Percentiles rank a stretch among this genome's conserved stretches.
phyloP scores from a whole-genome alignment of 2,329 filamentous ascomycete species.

The Mollisiaceae sp. region DNA sequence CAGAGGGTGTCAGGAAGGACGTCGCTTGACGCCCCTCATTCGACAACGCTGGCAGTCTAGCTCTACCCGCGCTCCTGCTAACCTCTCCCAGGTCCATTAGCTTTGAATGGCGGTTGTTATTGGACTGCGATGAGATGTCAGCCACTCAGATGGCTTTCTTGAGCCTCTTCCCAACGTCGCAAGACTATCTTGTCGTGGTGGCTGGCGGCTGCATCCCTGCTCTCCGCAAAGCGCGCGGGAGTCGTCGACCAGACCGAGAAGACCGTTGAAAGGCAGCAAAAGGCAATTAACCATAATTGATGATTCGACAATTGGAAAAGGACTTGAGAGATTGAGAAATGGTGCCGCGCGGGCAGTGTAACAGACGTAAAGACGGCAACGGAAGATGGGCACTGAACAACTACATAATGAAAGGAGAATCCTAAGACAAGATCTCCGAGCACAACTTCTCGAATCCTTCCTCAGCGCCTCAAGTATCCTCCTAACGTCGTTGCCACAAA shows the following conservation, averaged over 20 bases:
- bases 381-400: conserved; percentile 18
- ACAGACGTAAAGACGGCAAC: conserved; percentile 26
- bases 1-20: conserved; percentile 18
- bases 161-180: conserved; percentile 35
- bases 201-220: conserved; percentile 34
- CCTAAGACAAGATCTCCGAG: conserved; percentile 16
- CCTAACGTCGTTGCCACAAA: not conserved
- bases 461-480: not conserved
- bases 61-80: conserved; percentile 34
- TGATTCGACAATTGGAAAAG: conserved; percentile 30
- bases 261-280: conserved; percentile 23
- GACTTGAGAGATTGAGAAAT: conserved; percentile 18
- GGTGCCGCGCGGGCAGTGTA: conserved; percentile 36
- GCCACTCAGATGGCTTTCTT: conserved; percentile 36
- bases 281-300: conserved; percentile 22
- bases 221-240: conserved; percentile 36
- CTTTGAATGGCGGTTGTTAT: conserved; percentile 20
- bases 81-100: conserved; percentile 15
- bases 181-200: conserved; percentile 24
- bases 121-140: conserved; percentile 25
- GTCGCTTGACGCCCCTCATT: conserved; percentile 20
- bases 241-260: conserved; percentile 15
- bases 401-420: conserved; percentile 33
- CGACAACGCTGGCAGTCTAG: conserved; percentile 13
- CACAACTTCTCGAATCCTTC: conserved; percentile 2